Conservation (phyloP, 306 rosid genomes). For the Lathyrus aphaca region DNA sequence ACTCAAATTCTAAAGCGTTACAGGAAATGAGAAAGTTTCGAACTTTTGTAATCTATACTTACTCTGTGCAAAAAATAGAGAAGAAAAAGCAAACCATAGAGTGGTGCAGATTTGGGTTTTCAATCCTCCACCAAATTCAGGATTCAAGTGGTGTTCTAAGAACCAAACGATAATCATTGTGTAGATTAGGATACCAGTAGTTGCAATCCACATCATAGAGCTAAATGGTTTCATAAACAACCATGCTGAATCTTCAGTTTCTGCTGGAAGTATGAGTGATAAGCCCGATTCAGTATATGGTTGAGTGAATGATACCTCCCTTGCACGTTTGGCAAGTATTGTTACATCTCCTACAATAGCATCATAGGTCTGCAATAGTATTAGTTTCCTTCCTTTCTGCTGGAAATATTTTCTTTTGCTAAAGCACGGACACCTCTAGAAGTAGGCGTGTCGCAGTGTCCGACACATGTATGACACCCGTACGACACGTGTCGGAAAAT, state of each 20-base stretch:
- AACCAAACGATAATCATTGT: slow-evolving; percentile 64
- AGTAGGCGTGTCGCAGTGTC: no score
- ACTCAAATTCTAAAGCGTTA: no score
- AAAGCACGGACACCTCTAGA: neutral
- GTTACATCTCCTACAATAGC: slow-evolving; percentile 69
- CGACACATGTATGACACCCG: no score
- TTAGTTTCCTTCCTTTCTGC: neutral
- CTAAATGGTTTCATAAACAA: slow-evolving; percentile 64
- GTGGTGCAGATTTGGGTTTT: slow-evolving; percentile 59
- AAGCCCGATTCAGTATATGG: slow-evolving; percentile 67
- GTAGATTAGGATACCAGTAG: slow-evolving; percentile 50
- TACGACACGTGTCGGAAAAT: no score
- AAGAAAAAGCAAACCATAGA: slow-evolving; percentile 69
- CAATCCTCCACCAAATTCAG: slow-evolving; percentile 58
- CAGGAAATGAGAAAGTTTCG: neutral
- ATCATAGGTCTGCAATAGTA: slow-evolving; percentile 48
- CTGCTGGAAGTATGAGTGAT: slow-evolving; percentile 51
- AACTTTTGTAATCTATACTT: slow-evolving; percentile 38
- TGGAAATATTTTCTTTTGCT: neutral
- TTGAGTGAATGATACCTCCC: slow-evolving; percentile 59
- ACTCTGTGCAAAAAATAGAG: slow-evolving; percentile 72
- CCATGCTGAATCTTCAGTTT: slow-evolving; percentile 49
- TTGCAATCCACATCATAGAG: slow-evolving; percentile 55
- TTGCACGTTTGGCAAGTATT: slow-evolving; percentile 48
- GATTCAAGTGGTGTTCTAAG: slow-evolving; percentile 60